phyloP scores from a whole-genome alignment of 2,329 filamentous ascomycete genomes.

The Verruconis gallopava region DNA sequence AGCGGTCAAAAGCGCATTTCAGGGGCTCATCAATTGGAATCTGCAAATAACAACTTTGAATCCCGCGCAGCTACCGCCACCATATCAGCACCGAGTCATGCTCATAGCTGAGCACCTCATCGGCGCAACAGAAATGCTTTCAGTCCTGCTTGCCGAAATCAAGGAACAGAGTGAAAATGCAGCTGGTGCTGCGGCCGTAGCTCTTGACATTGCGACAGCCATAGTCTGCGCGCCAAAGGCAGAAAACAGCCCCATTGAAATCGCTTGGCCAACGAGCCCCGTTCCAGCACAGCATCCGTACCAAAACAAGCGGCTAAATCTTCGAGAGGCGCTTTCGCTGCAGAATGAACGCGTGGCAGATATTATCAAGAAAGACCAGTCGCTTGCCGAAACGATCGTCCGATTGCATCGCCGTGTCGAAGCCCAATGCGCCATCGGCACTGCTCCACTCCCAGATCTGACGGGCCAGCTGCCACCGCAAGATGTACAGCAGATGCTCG shows the following conservation, averaged over 20 bases:
- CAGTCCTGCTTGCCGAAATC: conserved; percentile 54
- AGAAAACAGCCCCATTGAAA: conserved; percentile 22
- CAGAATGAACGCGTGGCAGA: conserved; percentile 46
- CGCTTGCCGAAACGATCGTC: conserved; percentile 47
- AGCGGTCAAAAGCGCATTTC: conserved; percentile 47
- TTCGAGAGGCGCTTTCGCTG: conserved; percentile 46
- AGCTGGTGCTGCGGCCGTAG: conserved; percentile 39
- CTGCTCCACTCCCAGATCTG: conserved; percentile 20
- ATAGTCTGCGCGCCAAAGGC: conserved; percentile 53
- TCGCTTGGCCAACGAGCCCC: conserved; percentile 22
- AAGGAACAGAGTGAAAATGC: conserved; percentile 47
- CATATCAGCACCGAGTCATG: conserved; percentile 56
- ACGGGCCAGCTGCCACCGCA: conserved; percentile 17
- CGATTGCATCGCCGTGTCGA: conserved; percentile 53
- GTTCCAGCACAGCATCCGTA: conserved; percentile 19
- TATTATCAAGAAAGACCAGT: conserved; percentile 43
- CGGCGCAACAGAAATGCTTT: conserved; percentile 48
- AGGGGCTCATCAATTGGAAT: conserved; percentile 54
- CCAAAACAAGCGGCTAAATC: conserved; percentile 31
- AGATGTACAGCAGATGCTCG: conserved; percentile 1
- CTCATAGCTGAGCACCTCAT: conserved; percentile 47
- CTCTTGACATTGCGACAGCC: conserved; percentile 56
- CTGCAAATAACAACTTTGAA: conserved; percentile 36
- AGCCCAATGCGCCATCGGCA: conserved; percentile 37
- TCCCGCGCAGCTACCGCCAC: conserved; percentile 23